Evolutionary conservation across 805 yeast species (phyloP), one percentile per base, ranked within the genome.

Genomic region (Wickerhamiella sergipiensis): DNA sequence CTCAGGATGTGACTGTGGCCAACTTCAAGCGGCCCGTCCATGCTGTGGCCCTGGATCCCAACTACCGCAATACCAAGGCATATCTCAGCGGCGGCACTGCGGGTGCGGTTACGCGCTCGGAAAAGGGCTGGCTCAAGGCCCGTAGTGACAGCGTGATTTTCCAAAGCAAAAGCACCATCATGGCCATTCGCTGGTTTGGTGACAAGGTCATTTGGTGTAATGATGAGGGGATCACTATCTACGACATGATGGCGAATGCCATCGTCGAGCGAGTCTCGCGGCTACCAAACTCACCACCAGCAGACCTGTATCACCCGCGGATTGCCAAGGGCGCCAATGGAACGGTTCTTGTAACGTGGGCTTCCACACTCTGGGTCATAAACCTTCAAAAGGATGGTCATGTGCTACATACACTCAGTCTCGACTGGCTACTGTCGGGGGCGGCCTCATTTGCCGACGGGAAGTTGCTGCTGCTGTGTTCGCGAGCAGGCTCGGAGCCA

Each of bases 41-140:
- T 61, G 80, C 95, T 0, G 94, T 90, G 2, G 85, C 87, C 0
- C 65, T 92, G 6, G 92, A 85, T 57, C 78, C 79, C 10, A 77
- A 81, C 51, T 92, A 86, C 63, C 64, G 63, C 42, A 72, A 71
- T 9, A 73, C 80, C 0, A 76, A 78, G 51, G 73, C 82, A 9
- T 90, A 88, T 58, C 72, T 87, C 0, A 81, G 89, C 31, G 97
- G 97, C 2, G 97, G 97, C 0, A 87, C 82, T 68, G 81, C 88
- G 7, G 97, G 97, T 0, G 79, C 84, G 46, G 81, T 92, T 0
- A 67, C 84, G 0, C 67, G 80, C 46, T 83, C 94, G 1, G 81
- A 82, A 39, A 74, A 81, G 55, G 85, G 84, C 59, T 90, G 98
- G 98, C 69, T 92, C 6, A 95, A 95, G 1, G 80, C 81, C 53